These are phyloP conservation scores for Myrica gale DNA, from an alignment of 306 rosid species.

Conservation along the genomic window DNA sequence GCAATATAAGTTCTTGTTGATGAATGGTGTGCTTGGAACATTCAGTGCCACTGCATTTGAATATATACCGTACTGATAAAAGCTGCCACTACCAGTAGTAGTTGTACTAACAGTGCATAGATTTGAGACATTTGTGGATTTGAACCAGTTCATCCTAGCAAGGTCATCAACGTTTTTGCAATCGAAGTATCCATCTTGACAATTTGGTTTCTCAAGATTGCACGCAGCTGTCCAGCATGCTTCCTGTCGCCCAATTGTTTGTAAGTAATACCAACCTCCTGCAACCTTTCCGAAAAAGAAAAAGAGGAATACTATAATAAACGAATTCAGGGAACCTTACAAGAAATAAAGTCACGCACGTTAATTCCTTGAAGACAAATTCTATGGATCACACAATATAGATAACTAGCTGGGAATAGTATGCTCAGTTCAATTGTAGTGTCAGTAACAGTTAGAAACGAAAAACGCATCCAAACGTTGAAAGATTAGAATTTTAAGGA, in stretches of 20 bases:
- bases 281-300: background rate
- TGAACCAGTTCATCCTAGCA: slow-evolving; percentile 40
- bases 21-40: slow-evolving; percentile 42
- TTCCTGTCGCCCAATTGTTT: slow-evolving; percentile 50
- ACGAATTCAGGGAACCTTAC: background rate
- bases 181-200: slow-evolving; percentile 44
- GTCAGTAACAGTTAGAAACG: too few species aligned
- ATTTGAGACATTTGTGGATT: slow-evolving; percentile 48
- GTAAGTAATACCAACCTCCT: slow-evolving; percentile 53
- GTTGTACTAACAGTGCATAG: slow-evolving; percentile 32
- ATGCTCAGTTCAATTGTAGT: too few species aligned
- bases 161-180: slow-evolving; percentile 37
- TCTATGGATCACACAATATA: too few species aligned
- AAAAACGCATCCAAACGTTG: too few species aligned
- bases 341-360: too few species aligned
- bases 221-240: slow-evolving; percentile 70
- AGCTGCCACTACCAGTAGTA: slow-evolving; percentile 2
- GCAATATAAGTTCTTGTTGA: slow-evolving; percentile 47
- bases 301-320: slow-evolving; percentile 12
- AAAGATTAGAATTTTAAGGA: too few species aligned
- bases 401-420: too few species aligned
- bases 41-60: slow-evolving; percentile 37
- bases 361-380: too few species aligned
- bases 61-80: slow-evolving; percentile 54
- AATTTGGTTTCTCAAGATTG: slow-evolving; percentile 22